Conservation (phyloP, 495 filamentous ascomycete species). For the Lasiosphaeriaceae sp. region DNA sequence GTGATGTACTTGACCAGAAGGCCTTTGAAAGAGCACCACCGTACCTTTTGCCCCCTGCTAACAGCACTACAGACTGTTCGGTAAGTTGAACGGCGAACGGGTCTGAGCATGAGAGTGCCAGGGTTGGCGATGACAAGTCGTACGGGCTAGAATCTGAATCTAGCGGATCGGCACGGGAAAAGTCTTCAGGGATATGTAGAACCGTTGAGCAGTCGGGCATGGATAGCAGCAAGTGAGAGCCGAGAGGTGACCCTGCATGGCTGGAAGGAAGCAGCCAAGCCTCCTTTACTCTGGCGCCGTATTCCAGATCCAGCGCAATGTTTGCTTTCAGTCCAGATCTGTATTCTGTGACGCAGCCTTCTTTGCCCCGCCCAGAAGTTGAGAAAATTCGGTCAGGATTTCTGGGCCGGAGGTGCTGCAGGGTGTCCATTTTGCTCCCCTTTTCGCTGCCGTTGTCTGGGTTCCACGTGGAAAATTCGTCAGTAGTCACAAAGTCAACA, state of each 20-base stretch:
- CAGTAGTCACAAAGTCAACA: conserved; percentile 61
- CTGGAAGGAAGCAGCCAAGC: conserved; percentile 41
- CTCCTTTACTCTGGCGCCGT: conserved; percentile 35
- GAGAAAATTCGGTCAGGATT: conserved; percentile 54
- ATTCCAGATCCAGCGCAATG: conserved; percentile 53
- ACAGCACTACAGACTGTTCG: conserved; percentile 40
- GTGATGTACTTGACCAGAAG: too few species aligned
- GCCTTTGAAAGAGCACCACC: not conserved
- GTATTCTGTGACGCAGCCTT: conserved; percentile 65
- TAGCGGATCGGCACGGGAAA: conserved; percentile 28
- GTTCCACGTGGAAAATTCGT: conserved; percentile 21
- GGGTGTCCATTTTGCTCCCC: conserved; percentile 15
- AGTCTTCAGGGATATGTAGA: conserved; percentile 36
- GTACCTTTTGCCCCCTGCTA: conserved; percentile 11
- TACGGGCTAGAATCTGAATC: conserved; percentile 41
- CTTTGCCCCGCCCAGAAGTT: conserved; percentile 52
- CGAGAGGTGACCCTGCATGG: conserved; percentile 13
- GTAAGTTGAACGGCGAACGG: conserved; percentile 54
- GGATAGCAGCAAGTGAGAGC: conserved; percentile 45
- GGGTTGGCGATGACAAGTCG: conserved; percentile 49
- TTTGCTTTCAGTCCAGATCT: conserved; percentile 68
- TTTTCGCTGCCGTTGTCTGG: not conserved
- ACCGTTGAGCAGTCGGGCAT: conserved; percentile 42
- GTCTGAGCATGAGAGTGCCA: conserved; percentile 45
- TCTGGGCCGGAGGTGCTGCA: conserved; percentile 7